Conservation (phyloP, 441 rosid genomes). For the Sinapis alba region DNA sequence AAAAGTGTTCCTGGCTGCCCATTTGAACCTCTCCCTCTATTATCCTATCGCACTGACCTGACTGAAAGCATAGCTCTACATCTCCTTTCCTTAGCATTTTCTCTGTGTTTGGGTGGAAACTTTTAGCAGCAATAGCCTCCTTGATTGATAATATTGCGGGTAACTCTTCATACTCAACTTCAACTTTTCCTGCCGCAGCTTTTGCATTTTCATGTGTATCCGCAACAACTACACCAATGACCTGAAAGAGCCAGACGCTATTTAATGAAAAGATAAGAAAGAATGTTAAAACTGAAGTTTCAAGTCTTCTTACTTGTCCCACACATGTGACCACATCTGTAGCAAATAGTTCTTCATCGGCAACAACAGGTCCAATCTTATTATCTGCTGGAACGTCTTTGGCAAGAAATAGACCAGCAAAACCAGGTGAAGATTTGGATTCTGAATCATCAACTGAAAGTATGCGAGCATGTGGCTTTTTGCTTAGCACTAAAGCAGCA, state of each 20-base stretch:
- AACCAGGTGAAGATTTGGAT: constrained; percentile 78
- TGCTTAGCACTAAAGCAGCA: constrained; percentile 87
- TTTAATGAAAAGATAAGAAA: background rate
- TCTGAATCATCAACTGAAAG: constrained; percentile 69
- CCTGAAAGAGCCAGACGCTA: constrained; percentile 45
- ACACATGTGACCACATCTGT: constrained; percentile 91
- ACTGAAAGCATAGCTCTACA: constrained; percentile 79
- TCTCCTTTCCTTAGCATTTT: constrained; percentile 72
- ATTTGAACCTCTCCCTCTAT: constrained; percentile 87
- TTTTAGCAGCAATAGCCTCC: constrained; percentile 76
- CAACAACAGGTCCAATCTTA: constrained; percentile 69
- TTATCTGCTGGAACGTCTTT: constrained; percentile 81
- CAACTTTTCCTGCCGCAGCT: constrained; percentile 73
- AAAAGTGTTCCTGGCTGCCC: constrained; percentile 98
- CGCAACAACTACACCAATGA: constrained; percentile 87
- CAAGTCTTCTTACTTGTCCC: constrained; percentile 68
- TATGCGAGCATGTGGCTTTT: constrained; percentile 83
- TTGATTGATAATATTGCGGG: constrained; percentile 80
- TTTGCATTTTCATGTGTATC: constrained; percentile 98
- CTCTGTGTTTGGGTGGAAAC: constrained; percentile 82
- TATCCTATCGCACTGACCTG: constrained; percentile 74
- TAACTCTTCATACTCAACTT: constrained; percentile 75
- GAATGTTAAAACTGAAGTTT: background rate
- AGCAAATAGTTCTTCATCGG: constrained; percentile 90
- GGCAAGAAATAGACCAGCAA: constrained; percentile 78